These are phyloP conservation scores for Austroboletus novae-zelandiae DNA, from an alignment of 1,284 basidiomycete genomes.

Conservation along the genomic window DNA sequence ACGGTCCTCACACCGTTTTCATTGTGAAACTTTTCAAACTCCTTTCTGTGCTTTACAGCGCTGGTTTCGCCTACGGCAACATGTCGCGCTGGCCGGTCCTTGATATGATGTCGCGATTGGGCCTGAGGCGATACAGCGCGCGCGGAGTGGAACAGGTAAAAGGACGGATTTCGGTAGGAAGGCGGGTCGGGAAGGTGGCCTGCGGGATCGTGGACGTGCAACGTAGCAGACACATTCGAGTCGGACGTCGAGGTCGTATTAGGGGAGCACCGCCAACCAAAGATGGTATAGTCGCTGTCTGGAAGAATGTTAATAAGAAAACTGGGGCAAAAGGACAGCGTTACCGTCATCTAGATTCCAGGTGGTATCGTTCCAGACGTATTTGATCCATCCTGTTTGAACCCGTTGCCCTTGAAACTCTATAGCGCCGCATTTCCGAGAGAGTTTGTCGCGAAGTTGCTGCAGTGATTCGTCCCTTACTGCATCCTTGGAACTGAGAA, in stretches of 20 bases:
- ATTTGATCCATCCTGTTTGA: constrained; percentile 77
- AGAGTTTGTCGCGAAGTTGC: constrained; percentile 65
- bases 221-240: constrained; percentile 39
- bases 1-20: constrained; percentile 94
- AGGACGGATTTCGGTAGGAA: constrained; percentile 66
- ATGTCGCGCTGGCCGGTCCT: constrained; percentile 30
- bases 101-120: constrained; percentile 38
- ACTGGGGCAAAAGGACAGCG: background rate
- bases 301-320: background rate
- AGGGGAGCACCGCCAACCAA: constrained; percentile 61
- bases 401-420: constrained; percentile 59
- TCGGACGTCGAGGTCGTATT: constrained; percentile 23
- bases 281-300: constrained; percentile 81
- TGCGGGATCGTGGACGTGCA: constrained; percentile 66
- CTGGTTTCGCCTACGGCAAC: constrained; percentile 30
- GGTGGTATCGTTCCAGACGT: constrained; percentile 66
- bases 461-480: constrained; percentile 66
- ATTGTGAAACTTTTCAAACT: constrained; percentile 83
- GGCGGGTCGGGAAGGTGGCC: constrained; percentile 56
- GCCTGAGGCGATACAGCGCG: constrained; percentile 8
- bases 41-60: constrained; percentile 65
- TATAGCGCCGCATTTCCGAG: constrained; percentile 50
- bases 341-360: constrained; percentile 81
- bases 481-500: constrained; percentile 25
- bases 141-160: constrained; percentile 56